phyloP scores from a whole-genome alignment of 1,284 basidiomycete species.

The Porogramme epimiltina region DNA sequence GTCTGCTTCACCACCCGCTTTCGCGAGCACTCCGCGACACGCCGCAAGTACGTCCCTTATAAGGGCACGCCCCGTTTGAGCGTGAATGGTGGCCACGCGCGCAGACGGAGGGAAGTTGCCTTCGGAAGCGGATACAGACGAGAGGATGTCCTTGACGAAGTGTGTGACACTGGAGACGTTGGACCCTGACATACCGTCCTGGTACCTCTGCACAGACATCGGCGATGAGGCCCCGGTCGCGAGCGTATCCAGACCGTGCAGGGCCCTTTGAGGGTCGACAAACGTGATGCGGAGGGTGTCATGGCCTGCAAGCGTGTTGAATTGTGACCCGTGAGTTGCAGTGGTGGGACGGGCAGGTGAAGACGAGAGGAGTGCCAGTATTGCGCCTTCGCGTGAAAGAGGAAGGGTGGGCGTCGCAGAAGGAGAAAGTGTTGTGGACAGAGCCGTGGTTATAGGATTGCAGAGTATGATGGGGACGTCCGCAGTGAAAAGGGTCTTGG shows the following conservation, averaged over 20 bases:
- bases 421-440: conserved; percentile 38
- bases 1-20: conserved; percentile 33
- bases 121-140: conserved; percentile 6
- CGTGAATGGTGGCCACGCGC: conserved; percentile 25
- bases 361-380: conserved; percentile 48
- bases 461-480: conserved; percentile 62
- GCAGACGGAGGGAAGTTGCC: conserved; percentile 9
- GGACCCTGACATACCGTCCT: conserved; percentile 61
- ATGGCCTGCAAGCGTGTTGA: conserved; percentile 7
- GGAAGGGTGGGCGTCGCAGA: conserved; percentile 33
- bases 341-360: conserved; percentile 23
- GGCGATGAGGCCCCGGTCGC: conserved; percentile 46
- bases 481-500: conserved; percentile 41
- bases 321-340: conserved; percentile 16
- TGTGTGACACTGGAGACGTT: conserved; percentile 51
- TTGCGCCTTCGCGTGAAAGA: conserved; percentile 49
- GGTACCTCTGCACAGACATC: conserved; percentile 59
- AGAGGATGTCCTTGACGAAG: conserved; percentile 40
- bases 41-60: conserved; percentile 37
- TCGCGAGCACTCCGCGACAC: conserved; percentile 32
- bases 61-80: conserved; percentile 35
- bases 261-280: conserved; percentile 57
- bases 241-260: conserved; percentile 51
- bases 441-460: conserved; percentile 55
- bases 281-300: conserved; percentile 41